These are phyloP conservation scores for Persicaria tinctoria DNA, from an alignment of 148 eudicot genomes.

Conservation along the genomic window DNA sequence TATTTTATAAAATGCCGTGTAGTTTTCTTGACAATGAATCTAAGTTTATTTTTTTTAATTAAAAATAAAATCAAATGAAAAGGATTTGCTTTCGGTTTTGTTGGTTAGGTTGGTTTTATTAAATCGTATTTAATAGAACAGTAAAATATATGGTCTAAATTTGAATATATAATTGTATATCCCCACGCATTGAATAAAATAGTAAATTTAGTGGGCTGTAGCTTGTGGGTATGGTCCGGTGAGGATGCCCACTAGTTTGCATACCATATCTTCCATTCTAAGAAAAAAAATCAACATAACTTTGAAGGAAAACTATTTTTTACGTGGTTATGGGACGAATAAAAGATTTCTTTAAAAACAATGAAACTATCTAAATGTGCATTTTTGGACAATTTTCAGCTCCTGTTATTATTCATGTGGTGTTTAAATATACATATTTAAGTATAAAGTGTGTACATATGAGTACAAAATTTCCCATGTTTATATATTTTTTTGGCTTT, in stretches of 20 bases:
- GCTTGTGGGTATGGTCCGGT: background rate
- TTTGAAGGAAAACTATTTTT: background rate
- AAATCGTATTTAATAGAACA: background rate
- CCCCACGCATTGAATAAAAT: background rate
- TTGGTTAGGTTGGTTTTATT: background rate
- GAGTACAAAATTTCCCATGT: too few species aligned
- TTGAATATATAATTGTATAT: background rate
- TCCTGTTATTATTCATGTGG: too few species aligned
- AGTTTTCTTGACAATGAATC: conserved; percentile 7
- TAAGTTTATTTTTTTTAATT: background rate
- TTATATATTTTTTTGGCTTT: too few species aligned
- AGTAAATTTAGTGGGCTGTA: background rate
- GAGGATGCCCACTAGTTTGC: conserved; percentile 3
- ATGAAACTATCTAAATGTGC: too few species aligned
- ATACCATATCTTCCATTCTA: background rate
- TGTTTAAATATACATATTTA: too few species aligned
- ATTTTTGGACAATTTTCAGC: too few species aligned
- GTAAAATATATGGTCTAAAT: background rate
- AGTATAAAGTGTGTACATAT: too few species aligned
- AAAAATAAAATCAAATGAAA: too few species aligned
- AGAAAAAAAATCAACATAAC: background rate
- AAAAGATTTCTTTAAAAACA: too few species aligned
- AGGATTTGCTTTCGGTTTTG: background rate
- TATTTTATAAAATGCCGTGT: background rate
- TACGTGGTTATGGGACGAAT: too few species aligned